Conservation (phyloP, 2,329 filamentous ascomycete genomes). For the Penicillium sp. region DNA sequence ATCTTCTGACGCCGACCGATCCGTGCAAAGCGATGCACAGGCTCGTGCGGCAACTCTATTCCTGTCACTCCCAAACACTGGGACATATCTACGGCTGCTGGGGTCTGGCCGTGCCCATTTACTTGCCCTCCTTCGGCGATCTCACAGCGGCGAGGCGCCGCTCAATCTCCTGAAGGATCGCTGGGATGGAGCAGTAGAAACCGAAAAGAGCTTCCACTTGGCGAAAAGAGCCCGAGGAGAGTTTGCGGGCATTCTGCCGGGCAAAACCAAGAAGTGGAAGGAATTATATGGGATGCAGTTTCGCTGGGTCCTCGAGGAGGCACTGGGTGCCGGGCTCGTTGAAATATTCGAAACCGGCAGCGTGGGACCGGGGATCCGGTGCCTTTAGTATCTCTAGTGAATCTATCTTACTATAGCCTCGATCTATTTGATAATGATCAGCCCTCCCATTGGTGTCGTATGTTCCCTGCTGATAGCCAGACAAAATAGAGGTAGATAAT, state of each 20-base stretch:
- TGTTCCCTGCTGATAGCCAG: slow-evolving; percentile 1
- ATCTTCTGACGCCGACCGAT: slow-evolving; percentile 8
- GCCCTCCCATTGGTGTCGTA: neutral
- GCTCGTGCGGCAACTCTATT: slow-evolving; percentile 41
- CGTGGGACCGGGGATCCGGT: slow-evolving; percentile 56
- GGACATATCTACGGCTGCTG: slow-evolving; percentile 59
- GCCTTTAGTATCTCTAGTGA: slow-evolving; percentile 24
- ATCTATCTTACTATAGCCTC: neutral
- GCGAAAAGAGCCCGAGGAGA: slow-evolving; percentile 58
- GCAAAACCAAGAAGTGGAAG: slow-evolving; percentile 64
- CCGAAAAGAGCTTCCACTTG: slow-evolving; percentile 42
- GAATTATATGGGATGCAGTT: slow-evolving; percentile 59
- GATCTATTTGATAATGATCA: neutral
- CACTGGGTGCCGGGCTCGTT: slow-evolving; percentile 58
- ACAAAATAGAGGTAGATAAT: neutral
- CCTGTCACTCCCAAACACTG: slow-evolving; percentile 59
- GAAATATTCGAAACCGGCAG: slow-evolving; percentile 64
- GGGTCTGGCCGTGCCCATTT: slow-evolving; percentile 56
- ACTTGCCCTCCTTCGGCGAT: slow-evolving; percentile 52
- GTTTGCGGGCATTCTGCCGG: slow-evolving; percentile 54
- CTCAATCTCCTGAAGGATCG: slow-evolving; percentile 56
- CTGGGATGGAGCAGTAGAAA: slow-evolving; percentile 62
- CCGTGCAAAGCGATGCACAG: slow-evolving; percentile 21
- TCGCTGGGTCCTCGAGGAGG: slow-evolving; percentile 61
- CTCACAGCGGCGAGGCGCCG: slow-evolving; percentile 54